Base-by-base conservation (phyloP, 306 rosid genomes). In the Corylus heterophylla region DNA sequence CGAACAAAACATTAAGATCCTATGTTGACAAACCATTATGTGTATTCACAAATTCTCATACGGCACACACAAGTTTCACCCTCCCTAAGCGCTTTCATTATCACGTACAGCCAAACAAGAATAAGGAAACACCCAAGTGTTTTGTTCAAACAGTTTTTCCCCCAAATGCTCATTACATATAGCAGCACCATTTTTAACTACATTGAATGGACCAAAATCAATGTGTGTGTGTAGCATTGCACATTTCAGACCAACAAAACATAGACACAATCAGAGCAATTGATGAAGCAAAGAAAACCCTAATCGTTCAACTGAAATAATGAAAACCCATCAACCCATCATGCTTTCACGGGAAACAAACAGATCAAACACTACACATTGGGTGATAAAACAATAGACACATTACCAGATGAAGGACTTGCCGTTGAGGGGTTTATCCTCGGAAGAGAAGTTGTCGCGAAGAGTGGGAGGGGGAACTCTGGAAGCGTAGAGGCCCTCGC, bases 401-500 rank as follows among this genome's bases (percentile, higher is more conserved):
- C 49, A 44, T 66, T 39, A 86, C 97, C 97, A 89, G 83, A 91
- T 83, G 87, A 91, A 91, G 39, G 97, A 91, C 85, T 83, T 89
- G 72, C 97, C 97, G 82, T 70, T 84, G 75, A 87, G 80, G 73
- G 77, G 84, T 31, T 82, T 86, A 25, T 91, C 96, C 69, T 86
- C 89, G 37, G 87, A 84, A 71, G 74, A 50, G 54, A 69, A 79
- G 29, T 85, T 70, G 66, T 31, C 55, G 49, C 61, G 37, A 12
- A 14, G 54, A 50, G 54, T 0, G 54, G 3, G 13, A 49, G 12
- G 54, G 54, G 54, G 16, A 47, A 63, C 75, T 61, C 73, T 86
- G 67, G 93, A 89, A 59, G 93, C 92, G 25, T 89, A 86, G 42
- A 91, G 93, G 58, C 97, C 92, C 82, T 91, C 97, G 79, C 97